Conservation (phyloP, 129 eudicot genomes). For the Flaveria sonorensis region DNA sequence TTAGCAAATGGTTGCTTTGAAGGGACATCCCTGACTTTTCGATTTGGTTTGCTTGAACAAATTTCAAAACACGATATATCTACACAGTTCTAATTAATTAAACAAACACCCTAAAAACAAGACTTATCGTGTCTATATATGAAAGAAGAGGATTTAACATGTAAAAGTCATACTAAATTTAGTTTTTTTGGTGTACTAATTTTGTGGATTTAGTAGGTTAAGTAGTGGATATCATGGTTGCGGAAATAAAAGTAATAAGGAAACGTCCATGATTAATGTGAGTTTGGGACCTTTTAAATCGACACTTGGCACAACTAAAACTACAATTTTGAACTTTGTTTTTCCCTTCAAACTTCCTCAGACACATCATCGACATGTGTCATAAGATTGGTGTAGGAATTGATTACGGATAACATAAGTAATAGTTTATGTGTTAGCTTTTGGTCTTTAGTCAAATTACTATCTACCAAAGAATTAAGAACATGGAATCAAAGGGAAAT, state of each 20-base stretch:
- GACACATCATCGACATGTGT: slow-evolving; percentile 34
- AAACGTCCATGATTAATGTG: slow-evolving; percentile 30
- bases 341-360: neutral
- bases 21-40: too few species aligned
- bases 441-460: slow-evolving; percentile 11
- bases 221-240: slow-evolving; percentile 4
- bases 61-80: too few species aligned
- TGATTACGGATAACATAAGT: neutral
- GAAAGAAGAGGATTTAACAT: neutral
- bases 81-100: too few species aligned
- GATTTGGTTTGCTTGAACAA: too few species aligned
- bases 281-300: neutral
- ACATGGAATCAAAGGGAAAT: too few species aligned
- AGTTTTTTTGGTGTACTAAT: neutral
- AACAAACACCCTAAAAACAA: too few species aligned
- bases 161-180: neutral
- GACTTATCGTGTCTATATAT: neutral
- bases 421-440: slow-evolving; percentile 16
- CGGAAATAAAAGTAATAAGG: neutral
- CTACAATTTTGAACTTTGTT: slow-evolving; percentile 23
- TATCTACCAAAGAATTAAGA: neutral
- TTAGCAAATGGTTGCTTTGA: too few species aligned
- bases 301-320: slow-evolving; percentile 36
- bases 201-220: slow-evolving; percentile 10
- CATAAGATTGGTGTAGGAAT: slow-evolving; percentile 13